phyloP scores from a whole-genome alignment of 164 flowering plant species.

The Nymphaea colorata region DNA sequence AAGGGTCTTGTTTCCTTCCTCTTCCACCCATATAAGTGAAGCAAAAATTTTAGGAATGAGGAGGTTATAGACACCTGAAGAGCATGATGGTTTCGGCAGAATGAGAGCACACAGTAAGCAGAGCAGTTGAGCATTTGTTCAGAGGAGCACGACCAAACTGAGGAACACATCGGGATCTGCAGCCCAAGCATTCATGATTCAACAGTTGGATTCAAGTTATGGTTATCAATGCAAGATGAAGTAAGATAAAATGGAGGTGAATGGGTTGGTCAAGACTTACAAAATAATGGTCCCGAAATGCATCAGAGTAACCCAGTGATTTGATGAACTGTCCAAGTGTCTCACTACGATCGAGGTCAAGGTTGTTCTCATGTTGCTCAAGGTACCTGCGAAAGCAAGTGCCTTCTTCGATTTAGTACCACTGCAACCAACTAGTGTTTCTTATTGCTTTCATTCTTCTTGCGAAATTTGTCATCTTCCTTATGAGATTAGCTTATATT shows the following conservation, averaged over 20 bases:
- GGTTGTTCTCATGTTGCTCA: conserved; percentile 62
- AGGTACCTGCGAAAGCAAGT: conserved; percentile 38
- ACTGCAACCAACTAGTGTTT: no score
- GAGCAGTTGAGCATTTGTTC: conserved; percentile 70
- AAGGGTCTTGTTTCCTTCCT: no score
- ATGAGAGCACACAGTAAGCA: conserved; percentile 79
- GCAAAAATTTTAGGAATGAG: no score
- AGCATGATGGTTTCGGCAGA: conserved; percentile 83
- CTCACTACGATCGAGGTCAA: conserved; percentile 62
- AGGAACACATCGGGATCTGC: conserved; percentile 79
- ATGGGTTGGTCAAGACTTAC: conserved; percentile 25
- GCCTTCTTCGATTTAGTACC: no score
- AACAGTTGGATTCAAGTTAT: no score
- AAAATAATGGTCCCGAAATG: conserved; percentile 79
- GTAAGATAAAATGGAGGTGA: no score
- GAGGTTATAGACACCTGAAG: conserved; percentile 48
- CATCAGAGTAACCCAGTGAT: conserved; percentile 64
- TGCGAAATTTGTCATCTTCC: no score
- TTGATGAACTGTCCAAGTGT: conserved; percentile 75
- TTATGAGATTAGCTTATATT: no score
- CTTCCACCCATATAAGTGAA: no score
- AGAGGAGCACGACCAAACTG: conserved; percentile 88
- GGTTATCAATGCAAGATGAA: no score
- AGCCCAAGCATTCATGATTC: neutral
- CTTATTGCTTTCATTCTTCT: no score